Evolutionary conservation across 164 flowering plant species (phyloP).

Genomic region (Litsea cubeba): DNA sequence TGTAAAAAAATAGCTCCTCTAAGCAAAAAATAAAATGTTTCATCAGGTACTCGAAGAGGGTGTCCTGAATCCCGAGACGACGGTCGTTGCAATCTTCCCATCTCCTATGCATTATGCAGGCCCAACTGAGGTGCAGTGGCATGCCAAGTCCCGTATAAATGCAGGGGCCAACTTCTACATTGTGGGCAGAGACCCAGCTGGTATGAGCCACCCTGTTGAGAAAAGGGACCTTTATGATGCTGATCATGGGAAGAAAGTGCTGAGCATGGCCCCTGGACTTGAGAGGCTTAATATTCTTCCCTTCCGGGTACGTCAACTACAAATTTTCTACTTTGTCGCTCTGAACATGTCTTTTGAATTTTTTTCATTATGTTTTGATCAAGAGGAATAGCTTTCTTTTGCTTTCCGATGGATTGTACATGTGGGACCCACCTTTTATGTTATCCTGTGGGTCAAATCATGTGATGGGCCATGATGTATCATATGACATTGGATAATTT

Average conservation of each 20-base stretch:
- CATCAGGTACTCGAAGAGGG: conserved; percentile 93
- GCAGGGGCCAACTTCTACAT: conserved; percentile 99
- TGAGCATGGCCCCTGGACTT: conserved; percentile 98
- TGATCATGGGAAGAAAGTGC: conserved; percentile 92
- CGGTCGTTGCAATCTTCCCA: conserved; percentile 90
- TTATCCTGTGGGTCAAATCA: too few species aligned
- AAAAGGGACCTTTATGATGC: conserved; percentile 92
- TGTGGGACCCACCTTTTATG: too few species aligned
- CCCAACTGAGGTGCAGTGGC: conserved; percentile 99
- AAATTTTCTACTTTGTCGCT: too few species aligned
- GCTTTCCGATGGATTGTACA: too few species aligned
- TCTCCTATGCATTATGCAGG: conserved; percentile 99
- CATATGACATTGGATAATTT: too few species aligned
- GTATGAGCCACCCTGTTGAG: conserved; percentile 93
- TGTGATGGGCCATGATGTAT: too few species aligned
- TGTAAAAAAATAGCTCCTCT: too few species aligned
- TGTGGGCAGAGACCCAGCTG: conserved; percentile 98
- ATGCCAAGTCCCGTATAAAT: conserved; percentile 94
- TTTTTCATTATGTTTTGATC: too few species aligned
- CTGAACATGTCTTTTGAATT: too few species aligned
- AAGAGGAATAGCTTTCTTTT: too few species aligned
- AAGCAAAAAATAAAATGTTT: not conserved
- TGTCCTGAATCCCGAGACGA: conserved; percentile 93
- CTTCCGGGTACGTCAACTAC: conserved; percentile 52
- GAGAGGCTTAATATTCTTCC: conserved; percentile 91